These are phyloP conservation scores for Mucor sp. DNA, from an alignment of 371 early-diverging fungal genomes.

Conservation along the genomic window DNA sequence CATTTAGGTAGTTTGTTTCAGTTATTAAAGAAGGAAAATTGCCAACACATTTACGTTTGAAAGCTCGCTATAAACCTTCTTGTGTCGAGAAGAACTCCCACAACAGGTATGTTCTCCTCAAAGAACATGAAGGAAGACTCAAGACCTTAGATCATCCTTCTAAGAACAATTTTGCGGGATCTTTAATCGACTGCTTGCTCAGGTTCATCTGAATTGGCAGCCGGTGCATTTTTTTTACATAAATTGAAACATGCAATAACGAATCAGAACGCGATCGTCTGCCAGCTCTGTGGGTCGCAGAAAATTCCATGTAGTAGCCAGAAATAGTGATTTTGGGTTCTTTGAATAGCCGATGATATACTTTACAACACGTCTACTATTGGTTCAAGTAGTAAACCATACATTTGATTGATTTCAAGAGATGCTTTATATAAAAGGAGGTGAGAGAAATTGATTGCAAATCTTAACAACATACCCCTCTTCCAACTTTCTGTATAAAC, in stretches of 20 bases:
- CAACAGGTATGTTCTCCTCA: too few species aligned
- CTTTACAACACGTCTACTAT: background rate
- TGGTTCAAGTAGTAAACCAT: background rate
- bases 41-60: background rate
- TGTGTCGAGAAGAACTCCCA: too few species aligned
- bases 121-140: too few species aligned
- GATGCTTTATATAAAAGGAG: background rate
- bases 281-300: background rate
- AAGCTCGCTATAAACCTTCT: too few species aligned
- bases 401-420: background rate
- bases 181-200: too few species aligned
- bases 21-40: background rate
- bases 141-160: too few species aligned
- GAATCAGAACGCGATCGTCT: background rate
- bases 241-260: background rate
- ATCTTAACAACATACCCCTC: background rate
- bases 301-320: background rate
- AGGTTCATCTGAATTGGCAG: too few species aligned
- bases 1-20: background rate
- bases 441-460: background rate
- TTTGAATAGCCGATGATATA: background rate
- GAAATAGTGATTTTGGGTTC: background rate
- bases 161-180: too few species aligned
- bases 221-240: background rate
- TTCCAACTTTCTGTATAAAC: background rate